phyloP scores from a whole-genome alignment of 129 eudicot species.

The Pittosporum tobira region DNA sequence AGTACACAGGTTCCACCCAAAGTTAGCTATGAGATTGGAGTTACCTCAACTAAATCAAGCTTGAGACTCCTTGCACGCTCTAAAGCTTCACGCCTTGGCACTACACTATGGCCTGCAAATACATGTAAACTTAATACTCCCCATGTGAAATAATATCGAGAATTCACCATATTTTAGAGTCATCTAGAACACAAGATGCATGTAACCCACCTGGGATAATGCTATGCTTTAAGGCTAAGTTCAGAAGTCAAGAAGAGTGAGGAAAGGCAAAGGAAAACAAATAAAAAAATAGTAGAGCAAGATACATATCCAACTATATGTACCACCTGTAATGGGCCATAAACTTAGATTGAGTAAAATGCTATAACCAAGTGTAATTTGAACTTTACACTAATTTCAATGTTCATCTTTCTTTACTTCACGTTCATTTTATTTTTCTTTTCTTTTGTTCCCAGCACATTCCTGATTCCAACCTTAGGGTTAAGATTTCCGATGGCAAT shows the following conservation, averaged over 20 bases:
- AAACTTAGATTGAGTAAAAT: no score
- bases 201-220: neutral
- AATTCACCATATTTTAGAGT: neutral
- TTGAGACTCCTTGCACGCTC: slow-evolving; percentile 40
- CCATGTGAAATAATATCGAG: neutral
- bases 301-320: no score
- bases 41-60: slow-evolving; percentile 74
- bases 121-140: slow-evolving; percentile 2
- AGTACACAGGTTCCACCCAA: neutral
- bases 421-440: no score
- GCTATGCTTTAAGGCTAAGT: no score
- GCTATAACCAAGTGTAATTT: no score
- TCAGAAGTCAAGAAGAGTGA: neutral
- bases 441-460: no score
- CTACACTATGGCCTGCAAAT: slow-evolving; percentile 51
- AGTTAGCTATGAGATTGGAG: slow-evolving; percentile 1
- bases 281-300: no score
- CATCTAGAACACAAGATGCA: neutral
- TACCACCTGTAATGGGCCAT: no score
- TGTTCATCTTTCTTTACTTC: no score
- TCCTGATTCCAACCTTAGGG: no score
- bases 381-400: no score
- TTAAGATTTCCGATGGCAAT: no score
- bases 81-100: slow-evolving; percentile 57
- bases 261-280: neutral